Evolutionary conservation across 2,329 filamentous ascomycete genomes (phyloP).

Genomic region (Sclerotinia trifoliorum): DNA sequence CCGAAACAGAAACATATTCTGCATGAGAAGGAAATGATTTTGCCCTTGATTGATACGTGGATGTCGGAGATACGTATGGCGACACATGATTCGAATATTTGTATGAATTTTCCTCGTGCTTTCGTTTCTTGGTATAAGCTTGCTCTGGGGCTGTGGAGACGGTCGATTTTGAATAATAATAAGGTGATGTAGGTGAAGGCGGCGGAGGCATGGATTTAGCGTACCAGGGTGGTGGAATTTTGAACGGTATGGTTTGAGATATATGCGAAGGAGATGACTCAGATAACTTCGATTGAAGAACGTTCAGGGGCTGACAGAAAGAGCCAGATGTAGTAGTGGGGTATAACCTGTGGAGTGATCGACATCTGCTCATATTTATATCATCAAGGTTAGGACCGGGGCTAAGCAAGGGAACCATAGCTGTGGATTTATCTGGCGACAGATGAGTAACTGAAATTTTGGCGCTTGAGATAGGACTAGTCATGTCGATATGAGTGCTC

Average conservation of each 20-base stretch:
- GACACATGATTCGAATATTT: background rate
- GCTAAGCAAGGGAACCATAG: background rate
- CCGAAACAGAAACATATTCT: background rate
- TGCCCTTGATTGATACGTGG: background rate
- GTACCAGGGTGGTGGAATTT: constrained; percentile 4
- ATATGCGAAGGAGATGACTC: background rate
- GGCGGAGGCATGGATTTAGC: constrained; percentile 1
- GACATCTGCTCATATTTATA: background rate
- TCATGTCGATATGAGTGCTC: background rate
- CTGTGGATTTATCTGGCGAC: background rate
- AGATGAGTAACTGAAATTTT: background rate
- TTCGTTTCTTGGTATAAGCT: constrained; percentile 5
- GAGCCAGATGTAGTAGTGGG: background rate
- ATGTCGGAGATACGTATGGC: background rate
- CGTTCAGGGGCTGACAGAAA: background rate
- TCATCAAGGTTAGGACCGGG: background rate
- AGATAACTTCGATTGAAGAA: background rate
- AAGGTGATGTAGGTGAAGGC: background rate
- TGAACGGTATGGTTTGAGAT: constrained; percentile 15
- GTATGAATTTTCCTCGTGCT: background rate
- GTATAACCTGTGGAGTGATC: background rate
- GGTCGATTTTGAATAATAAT: background rate
- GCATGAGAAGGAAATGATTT: background rate
- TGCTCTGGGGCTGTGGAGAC: background rate
- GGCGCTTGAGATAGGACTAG: background rate